Evolutionary conservation across 2,329 filamentous ascomycete species (phyloP), one percentile per base, ranked within the genome.

Genomic region (Cryphonectria carpinicola): DNA sequence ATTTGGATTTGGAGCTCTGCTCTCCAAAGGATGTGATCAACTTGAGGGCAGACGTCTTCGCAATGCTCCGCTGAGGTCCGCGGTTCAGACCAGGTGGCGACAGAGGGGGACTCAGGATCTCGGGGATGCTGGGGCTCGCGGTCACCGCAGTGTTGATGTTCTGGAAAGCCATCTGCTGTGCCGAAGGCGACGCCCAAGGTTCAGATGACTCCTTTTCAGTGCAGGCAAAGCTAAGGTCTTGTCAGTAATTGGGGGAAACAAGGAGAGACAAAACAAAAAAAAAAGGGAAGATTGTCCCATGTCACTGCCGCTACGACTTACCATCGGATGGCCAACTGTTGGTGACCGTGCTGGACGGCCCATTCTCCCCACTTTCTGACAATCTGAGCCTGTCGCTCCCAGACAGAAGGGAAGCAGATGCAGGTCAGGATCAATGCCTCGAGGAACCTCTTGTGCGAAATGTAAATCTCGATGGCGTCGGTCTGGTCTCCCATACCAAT

Each of bases 301-400:
- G 35, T 58, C 22, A 41, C 14, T 58, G 32, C 39, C 43, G 17
- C 62, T 37, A 60, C 28, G 66, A 80, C 82, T 74, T 79, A 86
- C 84, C 92, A 98, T 76, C 95, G 87, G 65, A 98, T 96, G 25
- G 96, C 96, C 62, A 99, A 85, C 76, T 97, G 93, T 74, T 96
- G 93, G 76, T 97, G 92, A 22, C 93, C 92, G 76, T 96, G 91
- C 73, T 93, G 91, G 17, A 98, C 91, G 52, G 95, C 93, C 83
- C 93, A 91, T 77, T 98, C 95, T 70, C 96, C 96, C 96, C 96
- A 99, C 84, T 96, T 95, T 75, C 93, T 90, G 73, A 98, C 90
- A 64, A 99, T 89, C 76, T 93, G 92, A 17, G 92, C 91, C 79
- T 97, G 94, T 43, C 95, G 89, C 76, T 96, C 92, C 96, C 96